A percentile compares a stretch with the other conserved stretches of the same genome.
These are phyloP conservation scores for Coniella vitis DNA, from an alignment of 2,329 filamentous ascomycete genomes.

Conservation along the genomic window DNA sequence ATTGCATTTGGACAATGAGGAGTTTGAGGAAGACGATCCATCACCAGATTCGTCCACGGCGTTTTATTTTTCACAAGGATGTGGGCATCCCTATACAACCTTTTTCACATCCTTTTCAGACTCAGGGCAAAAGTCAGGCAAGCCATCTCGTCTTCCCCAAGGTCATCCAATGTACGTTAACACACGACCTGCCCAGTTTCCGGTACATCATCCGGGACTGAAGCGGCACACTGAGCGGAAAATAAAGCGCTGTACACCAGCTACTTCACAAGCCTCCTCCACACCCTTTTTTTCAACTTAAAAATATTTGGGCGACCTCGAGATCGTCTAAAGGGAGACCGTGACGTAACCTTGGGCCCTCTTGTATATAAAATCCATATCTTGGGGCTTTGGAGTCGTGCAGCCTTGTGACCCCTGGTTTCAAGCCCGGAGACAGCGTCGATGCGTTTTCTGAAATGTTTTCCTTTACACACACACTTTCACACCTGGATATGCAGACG, in stretches of 20 bases:
- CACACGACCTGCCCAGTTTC: slow-evolving; percentile 29
- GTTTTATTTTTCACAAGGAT: slow-evolving; percentile 10
- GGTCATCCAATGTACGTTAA: slow-evolving; percentile 59
- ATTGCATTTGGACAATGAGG: slow-evolving; percentile 25
- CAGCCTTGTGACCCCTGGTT: slow-evolving; percentile 16
- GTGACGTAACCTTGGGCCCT: slow-evolving; percentile 17
- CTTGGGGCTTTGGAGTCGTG: slow-evolving; percentile 14
- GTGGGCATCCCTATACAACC: slow-evolving; percentile 16
- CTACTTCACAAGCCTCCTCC: slow-evolving; percentile 10
- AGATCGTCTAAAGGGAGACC: slow-evolving; percentile 14
- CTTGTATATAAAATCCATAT: slow-evolving; percentile 34
- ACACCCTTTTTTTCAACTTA: no score
- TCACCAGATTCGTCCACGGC: slow-evolving; percentile 16
- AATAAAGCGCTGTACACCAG: slow-evolving; percentile 16
- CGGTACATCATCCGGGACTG: slow-evolving; percentile 41
- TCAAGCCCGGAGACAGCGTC: slow-evolving; percentile 10
- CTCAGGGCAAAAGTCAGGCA: slow-evolving; percentile 48
- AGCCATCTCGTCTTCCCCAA: slow-evolving; percentile 64
- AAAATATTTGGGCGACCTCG: slow-evolving; percentile 5
- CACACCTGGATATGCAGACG: slow-evolving; percentile 8
- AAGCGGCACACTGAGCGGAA: slow-evolving; percentile 35
- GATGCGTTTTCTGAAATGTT: background rate
- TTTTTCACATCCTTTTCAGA: slow-evolving; percentile 27
- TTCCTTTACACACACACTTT: slow-evolving; percentile 9
- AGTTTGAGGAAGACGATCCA: slow-evolving; percentile 16